Evolutionary conservation across 257 asterid species (phyloP), one percentile per base, ranked within the genome.

Genomic region (Coffea eugenioides): DNA sequence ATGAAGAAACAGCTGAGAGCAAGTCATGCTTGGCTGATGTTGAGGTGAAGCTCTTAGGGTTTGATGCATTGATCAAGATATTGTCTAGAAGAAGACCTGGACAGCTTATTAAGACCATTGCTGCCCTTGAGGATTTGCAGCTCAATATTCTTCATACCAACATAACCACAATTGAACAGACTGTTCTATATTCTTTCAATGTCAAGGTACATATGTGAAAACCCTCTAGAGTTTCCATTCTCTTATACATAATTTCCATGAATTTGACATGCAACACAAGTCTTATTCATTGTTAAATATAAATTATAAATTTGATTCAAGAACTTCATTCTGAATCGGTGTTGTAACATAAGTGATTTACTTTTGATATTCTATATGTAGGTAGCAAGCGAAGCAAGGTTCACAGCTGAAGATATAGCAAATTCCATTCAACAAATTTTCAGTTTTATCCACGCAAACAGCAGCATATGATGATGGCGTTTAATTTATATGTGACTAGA

Each of bases 61-160:
- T 85, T 74, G 98, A 95, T 85, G 99, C 92, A 1, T 70, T 93
- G 41, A 92, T 95, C 41, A 95, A 95, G 94, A 85, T 95, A 46
- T 70, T 93, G 25, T 93, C 97, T 1, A 89, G 97, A 76, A 91
- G 96, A 80, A 86, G 97, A 85, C 89, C 84, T 0, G 93, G 96
- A 0, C 98, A 95, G 84, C 93, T 95, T n/a, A 88, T 90, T 46
- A 86, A 87, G 36, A 83, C 90, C 82, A 90, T 95, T 23, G 95
- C 98, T 84, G 98, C 97, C 12, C 92, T 95, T 76, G 97, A 95
- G 77, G 98, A 95, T 82, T 85, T 93, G 97, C 97, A 92, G 80
- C 96, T 95, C 56, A 85, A 72, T 67, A 91, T 95, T 82, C 91
- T 95, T 80, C 97, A 92, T 56, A 95, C 97, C 73, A 95, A 95